Evolutionary conservation across 2,329 filamentous ascomycete genomes (phyloP), one percentile per base, ranked within the genome.

Genomic region (Gremmenia infestans): DNA sequence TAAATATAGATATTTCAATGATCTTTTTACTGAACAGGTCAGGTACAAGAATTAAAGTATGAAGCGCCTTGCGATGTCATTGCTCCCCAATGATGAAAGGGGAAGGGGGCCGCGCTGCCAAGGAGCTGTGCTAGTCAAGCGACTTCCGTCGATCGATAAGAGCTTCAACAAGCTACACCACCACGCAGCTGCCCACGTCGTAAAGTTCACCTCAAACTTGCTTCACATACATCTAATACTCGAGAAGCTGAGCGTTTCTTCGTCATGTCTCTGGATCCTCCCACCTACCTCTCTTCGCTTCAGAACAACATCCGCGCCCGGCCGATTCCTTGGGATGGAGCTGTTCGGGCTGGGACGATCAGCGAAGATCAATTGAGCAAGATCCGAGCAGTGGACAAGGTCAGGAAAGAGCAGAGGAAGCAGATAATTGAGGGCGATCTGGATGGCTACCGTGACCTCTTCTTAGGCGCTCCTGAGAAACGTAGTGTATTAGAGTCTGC

Each of bases 281-380:
- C 92, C 57, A 89, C 89, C 57, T 97, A 97, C 74, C 82, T 89
- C 63, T 81, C 85, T 71, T 93, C 91, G 65, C 82, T 97, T 65
- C 92, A 96, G 78, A 95, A 90, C 83, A 97, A 97, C 80, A 96
- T 97, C 72, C 90, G 94, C 71, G 88, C 90, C 70, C 85, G 94
- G 65, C 92, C 92, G 63, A 96, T 99, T 75, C 92, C 93, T 56
- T 99, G 94, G 94, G 93, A 97, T 74, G 93, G 93, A 68, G 92
- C 93, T 68, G 91, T 96, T 64, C 85, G 94, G 73, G 91, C 91
- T 66, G 91, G 92, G 73, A 94, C 91, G 69, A 89, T 99, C 74
- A 96, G 89, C 56, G 93, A 97, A 65, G 87, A 89, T 65, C 93
- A 99, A 74, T 83, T 97, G 66, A 89, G 88, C 78, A 93, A 92